Base-by-base conservation (phyloP, 495 filamentous ascomycete species). In the Xylaria palmicola region DNA sequence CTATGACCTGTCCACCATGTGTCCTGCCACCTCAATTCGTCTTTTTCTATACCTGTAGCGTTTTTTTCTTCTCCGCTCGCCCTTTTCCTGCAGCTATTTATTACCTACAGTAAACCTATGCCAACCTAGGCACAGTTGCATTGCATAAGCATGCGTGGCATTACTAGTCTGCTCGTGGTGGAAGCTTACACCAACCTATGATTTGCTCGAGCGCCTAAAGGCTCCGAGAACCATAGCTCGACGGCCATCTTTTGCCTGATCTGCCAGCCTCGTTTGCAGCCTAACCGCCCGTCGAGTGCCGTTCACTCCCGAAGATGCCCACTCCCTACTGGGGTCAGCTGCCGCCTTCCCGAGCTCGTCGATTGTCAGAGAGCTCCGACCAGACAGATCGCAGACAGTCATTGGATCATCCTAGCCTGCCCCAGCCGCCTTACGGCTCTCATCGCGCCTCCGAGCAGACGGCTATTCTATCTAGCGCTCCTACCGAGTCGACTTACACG, bases 401-500 rank as follows among this genome's bases (percentile, higher is more conserved):
- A 59, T 72, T 81, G 59, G 79, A 81, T 56, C 73, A 67, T 47
- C 51, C 69, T 52, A 51, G 67, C 60, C 19, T 55, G 59, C 41
- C 68, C 54, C 67, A 72, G 56, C 56, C 64, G 40, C 70, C 62
- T 26, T 58, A 75, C 45, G 68, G 65, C 64, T 67, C 75, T 59
- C 76, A 76, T 64, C 73, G 79, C 56, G 62, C 63, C 54, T 78
- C 77, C 19, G 62, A 70, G 43, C 77, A 80, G 67, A 77, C 77
- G 65, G 71, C 74, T 68, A 75, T 72, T 62, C 77, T n/a, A n/a
- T n/a, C 79, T 60, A 74, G 77, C 52, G 76, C 76, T 43, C 73
- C 73, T 34, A 79, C 79, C 60, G 75, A 83, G 13, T 80, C 80
- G 30, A 83, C 79, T 24, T 67, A 79, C 57, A 82, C 78, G 58